These are phyloP conservation scores for Penicillium cosmopolitanum DNA, from an alignment of 495 filamentous ascomycete genomes.

Conservation along the genomic window DNA sequence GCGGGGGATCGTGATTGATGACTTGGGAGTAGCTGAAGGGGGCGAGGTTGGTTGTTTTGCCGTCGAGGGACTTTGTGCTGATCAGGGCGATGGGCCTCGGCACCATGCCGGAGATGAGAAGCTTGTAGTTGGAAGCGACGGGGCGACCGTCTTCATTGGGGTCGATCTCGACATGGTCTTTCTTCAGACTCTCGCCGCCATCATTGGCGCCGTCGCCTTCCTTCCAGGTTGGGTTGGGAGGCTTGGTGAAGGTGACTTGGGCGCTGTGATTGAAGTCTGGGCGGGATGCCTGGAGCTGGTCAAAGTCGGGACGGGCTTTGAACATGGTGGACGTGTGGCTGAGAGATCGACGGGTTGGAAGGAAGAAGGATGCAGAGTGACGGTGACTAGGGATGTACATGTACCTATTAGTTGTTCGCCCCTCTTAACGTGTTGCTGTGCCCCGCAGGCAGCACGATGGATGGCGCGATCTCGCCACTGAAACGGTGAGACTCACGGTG, in stretches of 20 bases:
- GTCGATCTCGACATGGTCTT: slow-evolving; percentile 77
- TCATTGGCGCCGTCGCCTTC: slow-evolving; percentile 77
- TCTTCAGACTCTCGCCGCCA: slow-evolving; percentile 53
- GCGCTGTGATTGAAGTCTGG: slow-evolving; percentile 61
- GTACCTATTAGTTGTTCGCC: slow-evolving; percentile 8
- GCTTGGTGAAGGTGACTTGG: slow-evolving; percentile 66
- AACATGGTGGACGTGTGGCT: slow-evolving; percentile 32
- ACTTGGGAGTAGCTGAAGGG: slow-evolving; percentile 87
- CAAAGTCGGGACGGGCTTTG: slow-evolving; percentile 67
- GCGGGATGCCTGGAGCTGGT: slow-evolving; percentile 71
- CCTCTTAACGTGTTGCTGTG: background rate
- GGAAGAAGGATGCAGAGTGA: background rate
- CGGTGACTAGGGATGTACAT: slow-evolving; percentile 1
- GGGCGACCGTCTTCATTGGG: slow-evolving; percentile 75
- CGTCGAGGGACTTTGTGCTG: slow-evolving; percentile 62
- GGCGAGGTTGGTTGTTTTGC: slow-evolving; percentile 71
- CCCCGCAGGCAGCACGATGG: background rate
- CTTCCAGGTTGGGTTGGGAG: slow-evolving; percentile 75
- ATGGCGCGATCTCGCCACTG: slow-evolving; percentile 8
- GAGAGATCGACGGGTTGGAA: slow-evolving; percentile 16
- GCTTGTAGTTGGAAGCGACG: slow-evolving; percentile 81
- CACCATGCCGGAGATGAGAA: slow-evolving; percentile 84
- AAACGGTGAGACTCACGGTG: slow-evolving; percentile 18
- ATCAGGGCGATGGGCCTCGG: slow-evolving; percentile 77
- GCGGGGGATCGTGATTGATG: slow-evolving; percentile 85